Base-by-base conservation (phyloP, 345 rosid genomes). In the Theobroma cacao region DNA sequence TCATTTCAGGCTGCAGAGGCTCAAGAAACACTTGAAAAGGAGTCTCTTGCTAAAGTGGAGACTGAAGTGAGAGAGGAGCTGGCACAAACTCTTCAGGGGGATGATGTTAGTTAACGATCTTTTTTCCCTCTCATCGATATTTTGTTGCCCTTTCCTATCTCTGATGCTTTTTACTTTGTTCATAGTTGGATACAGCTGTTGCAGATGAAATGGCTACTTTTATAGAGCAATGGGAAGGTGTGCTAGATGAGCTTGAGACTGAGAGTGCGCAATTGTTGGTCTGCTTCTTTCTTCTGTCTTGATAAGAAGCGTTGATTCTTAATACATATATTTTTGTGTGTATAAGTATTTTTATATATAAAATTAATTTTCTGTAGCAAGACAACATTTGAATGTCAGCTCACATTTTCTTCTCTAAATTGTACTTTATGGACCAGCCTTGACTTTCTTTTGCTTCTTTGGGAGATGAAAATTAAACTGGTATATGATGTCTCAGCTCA, bases 11-110 rank as follows among this genome's bases (percentile, higher is more conserved):
- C 98, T 83, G 96, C 98, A 79, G 98, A 94, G 87, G 99, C 98
- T 82, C 98, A 97, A 86, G 98, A 94, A 89, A 89, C 98, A 72
- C 96, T 97, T 66, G 99, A 97, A 83, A 84, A 88, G 80, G 99
- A 97, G 83, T 93, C 98, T 62, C 93, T 94, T 77, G 82, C 89
- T 70, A 91, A 75, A 83, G 86, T 94, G 72, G 98, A 94, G 89
- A 85, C 67, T 82, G 99, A 97, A 83, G 99, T 97, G 70, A 88
- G 92, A 82, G 92, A 89, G 87, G 99, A 97, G 86, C 89, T 97
- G 84, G 89, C 90, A 14, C 92, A 89, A 77, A 81, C 88, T 60
- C 87, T 89, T 62, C 82, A 75, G 52, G 96, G 91, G 34, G 94
- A 91, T 86, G 95, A 94, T 83, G 99, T 97, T 84, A 86, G 83